Percentiles rank a stretch among this genome's conserved stretches.
These are phyloP conservation scores for Eragrostis curvula DNA, from an alignment of 176 grass and related monocot genomes.

Conservation along the genomic window DNA sequence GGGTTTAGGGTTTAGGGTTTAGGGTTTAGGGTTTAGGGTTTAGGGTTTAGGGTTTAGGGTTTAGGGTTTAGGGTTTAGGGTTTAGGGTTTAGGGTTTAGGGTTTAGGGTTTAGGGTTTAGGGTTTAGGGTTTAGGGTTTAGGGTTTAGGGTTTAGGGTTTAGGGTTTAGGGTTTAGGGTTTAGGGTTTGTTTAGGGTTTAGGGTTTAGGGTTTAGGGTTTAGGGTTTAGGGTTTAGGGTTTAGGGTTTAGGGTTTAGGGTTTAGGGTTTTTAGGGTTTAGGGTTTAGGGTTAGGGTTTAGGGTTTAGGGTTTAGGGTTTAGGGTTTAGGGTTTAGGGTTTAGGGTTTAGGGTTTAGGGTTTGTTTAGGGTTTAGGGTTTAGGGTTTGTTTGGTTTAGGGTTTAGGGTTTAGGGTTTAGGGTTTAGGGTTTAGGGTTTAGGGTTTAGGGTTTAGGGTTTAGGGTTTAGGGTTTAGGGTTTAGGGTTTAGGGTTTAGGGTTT, in stretches of 20 bases:
- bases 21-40: slow-evolving; percentile 11
- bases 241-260: slow-evolving; percentile 28
- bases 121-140: slow-evolving; percentile 33
- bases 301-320: slow-evolving; percentile 1
- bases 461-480: slow-evolving; percentile 15
- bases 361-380: background rate
- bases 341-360: background rate
- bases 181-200: slow-evolving; percentile 21
- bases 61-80: slow-evolving; percentile 21
- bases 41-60: slow-evolving; percentile 1
- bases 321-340: slow-evolving; percentile 13
- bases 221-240: slow-evolving; percentile 33
- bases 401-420: slow-evolving; percentile 24
- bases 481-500: slow-evolving; percentile 19
- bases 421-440: slow-evolving; percentile 28
- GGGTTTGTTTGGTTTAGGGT: slow-evolving; percentile 21
- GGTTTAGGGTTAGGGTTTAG: slow-evolving; percentile 18
- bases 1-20: slow-evolving; percentile 18
- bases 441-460: slow-evolving; percentile 20
- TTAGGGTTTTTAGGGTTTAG: slow-evolving; percentile 27
- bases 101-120: slow-evolving; percentile 29
- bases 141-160: slow-evolving; percentile 28
- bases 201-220: slow-evolving; percentile 28
- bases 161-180: slow-evolving; percentile 14
- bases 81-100: slow-evolving; percentile 21